phyloP scores from a whole-genome alignment of 371 early-diverging fungal genomes.

The Dipsacomyces acuminosporus region DNA sequence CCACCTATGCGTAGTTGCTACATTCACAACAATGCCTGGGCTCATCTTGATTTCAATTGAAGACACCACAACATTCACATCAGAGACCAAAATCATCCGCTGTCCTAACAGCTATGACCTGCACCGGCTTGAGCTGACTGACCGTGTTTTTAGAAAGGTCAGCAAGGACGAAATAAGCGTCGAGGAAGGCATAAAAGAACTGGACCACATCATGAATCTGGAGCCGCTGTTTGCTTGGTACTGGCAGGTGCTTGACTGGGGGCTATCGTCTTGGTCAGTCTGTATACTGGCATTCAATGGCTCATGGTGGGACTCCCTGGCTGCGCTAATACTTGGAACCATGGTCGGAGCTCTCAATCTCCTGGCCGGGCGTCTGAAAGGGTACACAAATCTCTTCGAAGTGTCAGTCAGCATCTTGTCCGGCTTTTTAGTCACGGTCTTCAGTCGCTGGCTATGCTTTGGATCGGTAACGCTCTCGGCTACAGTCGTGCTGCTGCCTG shows the following conservation, averaged over 20 bases:
- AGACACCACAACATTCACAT: slow-evolving; percentile 64
- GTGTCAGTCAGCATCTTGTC: slow-evolving; percentile 23
- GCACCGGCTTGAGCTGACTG: slow-evolving; percentile 59
- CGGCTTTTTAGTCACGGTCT: slow-evolving; percentile 26
- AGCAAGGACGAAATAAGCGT: slow-evolving; percentile 47
- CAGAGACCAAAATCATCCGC: slow-evolving; percentile 68
- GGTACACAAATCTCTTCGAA: slow-evolving; percentile 48
- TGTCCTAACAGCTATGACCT: slow-evolving; percentile 58
- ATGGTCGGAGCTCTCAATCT: slow-evolving; percentile 53
- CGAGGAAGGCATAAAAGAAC: slow-evolving; percentile 14
- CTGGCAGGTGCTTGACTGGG: slow-evolving; percentile 25
- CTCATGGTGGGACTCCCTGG: slow-evolving; percentile 58
- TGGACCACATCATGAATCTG: slow-evolving; percentile 18
- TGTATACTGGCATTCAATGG: slow-evolving; percentile 61
- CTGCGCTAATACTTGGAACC: slow-evolving; percentile 54
- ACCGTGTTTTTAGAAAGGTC: slow-evolving; percentile 25
- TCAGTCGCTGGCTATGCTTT: slow-evolving; percentile 48
- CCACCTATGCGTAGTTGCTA: slow-evolving; percentile 60
- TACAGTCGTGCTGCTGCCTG: slow-evolving; percentile 65
- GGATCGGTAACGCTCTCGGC: slow-evolving; percentile 58
- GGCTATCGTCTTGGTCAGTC: slow-evolving; percentile 51
- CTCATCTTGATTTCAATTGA: slow-evolving; percentile 66
- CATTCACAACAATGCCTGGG: slow-evolving; percentile 63
- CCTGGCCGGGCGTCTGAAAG: slow-evolving; percentile 54
- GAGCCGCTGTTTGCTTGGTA: slow-evolving; percentile 33